Conservation (phyloP, 2,329 filamentous ascomycete species). For the Trichoderma asperellum region DNA sequence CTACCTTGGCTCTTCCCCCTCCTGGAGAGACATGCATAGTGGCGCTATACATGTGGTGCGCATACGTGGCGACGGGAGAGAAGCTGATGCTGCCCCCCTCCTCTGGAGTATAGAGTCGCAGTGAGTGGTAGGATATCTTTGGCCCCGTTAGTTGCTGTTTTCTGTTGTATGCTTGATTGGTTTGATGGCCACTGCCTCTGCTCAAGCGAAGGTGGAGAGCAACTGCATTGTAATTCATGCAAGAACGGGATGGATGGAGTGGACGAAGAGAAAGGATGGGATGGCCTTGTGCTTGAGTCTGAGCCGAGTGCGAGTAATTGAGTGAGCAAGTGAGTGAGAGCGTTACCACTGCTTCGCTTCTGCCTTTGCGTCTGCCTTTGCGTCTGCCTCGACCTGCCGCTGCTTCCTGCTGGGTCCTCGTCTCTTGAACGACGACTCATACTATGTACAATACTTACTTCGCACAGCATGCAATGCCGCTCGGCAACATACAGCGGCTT, state of each 20-base stretch:
- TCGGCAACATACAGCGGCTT: constrained; percentile 7
- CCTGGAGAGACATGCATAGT: constrained; percentile 25
- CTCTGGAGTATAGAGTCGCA: not conserved
- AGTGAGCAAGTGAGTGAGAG: not conserved
- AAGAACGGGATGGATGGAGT: constrained; percentile 5
- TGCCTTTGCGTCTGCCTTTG: not conserved
- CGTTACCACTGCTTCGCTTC: not conserved
- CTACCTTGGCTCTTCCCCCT: constrained; percentile 1
- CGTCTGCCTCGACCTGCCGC: constrained; percentile 7
- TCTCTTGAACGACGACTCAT: not conserved
- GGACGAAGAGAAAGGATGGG: not conserved
- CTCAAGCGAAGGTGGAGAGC: not conserved
- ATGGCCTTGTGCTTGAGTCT: constrained; percentile 9
- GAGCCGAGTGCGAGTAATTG: constrained; percentile 1
- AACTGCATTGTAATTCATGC: constrained; percentile 13
- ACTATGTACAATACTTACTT: not conserved
- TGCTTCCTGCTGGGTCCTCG: not conserved
- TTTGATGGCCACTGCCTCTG: not conserved
- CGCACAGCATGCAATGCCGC: not conserved
- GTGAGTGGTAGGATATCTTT: not conserved
- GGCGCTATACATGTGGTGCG: constrained; percentile 15
- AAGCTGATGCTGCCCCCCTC: constrained; percentile 5
- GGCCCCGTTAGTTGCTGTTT: constrained; percentile 1
- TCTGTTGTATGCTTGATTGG: not conserved
- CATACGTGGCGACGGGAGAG: constrained; percentile 27